Base-by-base conservation (phyloP, 371 early-diverging fungal species). In the Synchytrium microbalum region DNA sequence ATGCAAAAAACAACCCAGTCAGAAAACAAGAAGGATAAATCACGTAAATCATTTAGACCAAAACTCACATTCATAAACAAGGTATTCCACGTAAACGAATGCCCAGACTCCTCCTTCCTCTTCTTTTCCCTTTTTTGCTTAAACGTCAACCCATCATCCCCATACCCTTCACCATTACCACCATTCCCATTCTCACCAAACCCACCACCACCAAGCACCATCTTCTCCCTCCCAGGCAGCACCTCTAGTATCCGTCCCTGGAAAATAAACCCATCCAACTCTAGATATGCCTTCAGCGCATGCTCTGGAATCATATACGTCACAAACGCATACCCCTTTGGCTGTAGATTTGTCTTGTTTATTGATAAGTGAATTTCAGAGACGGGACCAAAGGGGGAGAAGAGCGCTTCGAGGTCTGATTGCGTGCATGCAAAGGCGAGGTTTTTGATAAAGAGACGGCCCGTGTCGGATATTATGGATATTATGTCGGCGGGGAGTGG, bases 291-390 rank as follows among this genome's bases (percentile, higher is more conserved):
- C 32, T 84, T 87, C 63, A 95, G 79, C 1, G 96, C 98, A 72
- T 98, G 91, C 68, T 94, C 94, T 3, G 96, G 95, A 54, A 93
- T 54, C 59, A 93, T 71, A 65, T 76, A 98, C 25, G 88, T 74
- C 25, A 96, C 77, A 65, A 93, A 96, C 0, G 93, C 96, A 69
- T 86, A 93, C 1, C 98, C 98, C 69, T 92, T 92, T 64, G 95
- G 86, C 67, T 89, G 84, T 68, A 94, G 93, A 62, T 94, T 92
- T 61, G 90, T 89, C 70, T 85, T 88, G 54, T 87, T 84, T 59
- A 98, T 88, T 14, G 98, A 94, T 79, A 97, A 86, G 75, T 96
- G 95, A 29, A 92, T 85, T 75, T 96, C 97, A 0, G 94, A 86
- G 10, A 98, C 70, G 0, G 92, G 92, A 2, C 98, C 98, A 72